Evolutionary conservation across 202 grass and related monocot genomes (phyloP), one percentile per base, ranked within the genome.

Genomic region (Digitaria exilis): DNA sequence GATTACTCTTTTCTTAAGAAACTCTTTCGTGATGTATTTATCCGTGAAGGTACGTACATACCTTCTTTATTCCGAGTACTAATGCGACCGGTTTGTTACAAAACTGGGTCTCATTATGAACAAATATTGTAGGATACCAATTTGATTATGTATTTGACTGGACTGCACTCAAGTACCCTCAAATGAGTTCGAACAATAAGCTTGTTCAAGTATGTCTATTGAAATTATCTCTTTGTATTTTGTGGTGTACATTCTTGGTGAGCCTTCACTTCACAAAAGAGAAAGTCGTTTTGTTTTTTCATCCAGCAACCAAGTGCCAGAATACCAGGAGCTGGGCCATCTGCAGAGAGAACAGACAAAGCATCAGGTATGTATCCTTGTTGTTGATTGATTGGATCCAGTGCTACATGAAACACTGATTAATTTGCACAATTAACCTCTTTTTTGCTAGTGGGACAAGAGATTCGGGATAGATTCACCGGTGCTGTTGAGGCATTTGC

Each of bases 61-160:
- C 25, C 14, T 76, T 67, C 11, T 78, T 74, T 75, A 15, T 34
- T 60, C 45, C 64, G 24, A 71, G 35, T 69, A 13, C 25, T 81
- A 59, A 42, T 56, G 32, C 13, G 46, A 7, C 14, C 30, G 31
- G 21, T 44, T 65, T 64, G 0, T 0, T 70, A 6, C 16, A 11
- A 68, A 67, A 57, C 28, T 63, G 32, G 34, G 17, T 43, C 43
- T 84, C 21, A 85, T 59, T 66, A 72, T 76, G 13, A 4, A 80
- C 41, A 25, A 52, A 71, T 42, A 67, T 17, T 81, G 32, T 77
- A 97, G 95, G 95, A 58, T 91, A 94, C 84, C 90, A 97, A 84
- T 94, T 94, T 55, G 95, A 97, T 78, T 97, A 94, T 59, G 90
- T 97, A 42, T 97, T 97, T 84, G 95, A 97, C 77, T 94, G 92